Percentiles rank a stretch among this genome's conserved stretches.
These are phyloP conservation scores for Phytophthora ohioensis DNA, from an alignment of 352 stramenopile species.

Conservation along the genomic window DNA sequence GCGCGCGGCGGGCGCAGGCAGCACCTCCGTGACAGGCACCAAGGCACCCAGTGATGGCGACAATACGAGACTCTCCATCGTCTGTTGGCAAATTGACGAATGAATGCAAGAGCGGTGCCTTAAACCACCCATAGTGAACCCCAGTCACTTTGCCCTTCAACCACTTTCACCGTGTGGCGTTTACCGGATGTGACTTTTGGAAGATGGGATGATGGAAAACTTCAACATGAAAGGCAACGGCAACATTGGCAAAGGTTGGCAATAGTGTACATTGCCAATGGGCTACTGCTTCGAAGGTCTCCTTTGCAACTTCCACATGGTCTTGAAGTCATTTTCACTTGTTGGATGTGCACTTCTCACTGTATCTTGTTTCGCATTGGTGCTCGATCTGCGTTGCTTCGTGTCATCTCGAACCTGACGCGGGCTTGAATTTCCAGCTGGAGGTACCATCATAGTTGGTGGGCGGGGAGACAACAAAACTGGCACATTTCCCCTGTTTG, in stretches of 20 bases:
- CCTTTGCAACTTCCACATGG: slow-evolving; percentile 58
- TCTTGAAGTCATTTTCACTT: slow-evolving; percentile 26
- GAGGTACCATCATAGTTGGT: slow-evolving; percentile 3
- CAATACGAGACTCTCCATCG: slow-evolving; percentile 6
- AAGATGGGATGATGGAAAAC: slow-evolving; percentile 23
- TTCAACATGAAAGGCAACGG: slow-evolving; percentile 12
- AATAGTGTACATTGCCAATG: not conserved
- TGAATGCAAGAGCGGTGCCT: slow-evolving; percentile 1
- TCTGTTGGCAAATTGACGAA: slow-evolving; percentile 17
- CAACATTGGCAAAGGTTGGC: not conserved
- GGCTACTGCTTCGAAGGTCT: slow-evolving; percentile 39
- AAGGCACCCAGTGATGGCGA: slow-evolving; percentile 38
- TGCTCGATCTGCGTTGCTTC: slow-evolving; percentile 16
- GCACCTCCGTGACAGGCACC: slow-evolving; percentile 56
- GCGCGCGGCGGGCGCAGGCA: slow-evolving; percentile 42
- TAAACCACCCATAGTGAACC: slow-evolving; percentile 1
- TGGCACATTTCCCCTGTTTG: not conserved
- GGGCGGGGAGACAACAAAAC: slow-evolving; percentile 16
- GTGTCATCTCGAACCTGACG: slow-evolving; percentile 8
- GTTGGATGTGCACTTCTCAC: slow-evolving; percentile 10
- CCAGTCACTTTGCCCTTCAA: slow-evolving; percentile 28
- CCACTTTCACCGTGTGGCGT: slow-evolving; percentile 7
- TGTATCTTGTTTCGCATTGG: slow-evolving; percentile 14
- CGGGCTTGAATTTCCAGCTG: slow-evolving; percentile 16
- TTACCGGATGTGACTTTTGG: slow-evolving; percentile 6